Conservation (phyloP, 2,329 filamentous ascomycete species). For the Epichloe aotearoae region DNA sequence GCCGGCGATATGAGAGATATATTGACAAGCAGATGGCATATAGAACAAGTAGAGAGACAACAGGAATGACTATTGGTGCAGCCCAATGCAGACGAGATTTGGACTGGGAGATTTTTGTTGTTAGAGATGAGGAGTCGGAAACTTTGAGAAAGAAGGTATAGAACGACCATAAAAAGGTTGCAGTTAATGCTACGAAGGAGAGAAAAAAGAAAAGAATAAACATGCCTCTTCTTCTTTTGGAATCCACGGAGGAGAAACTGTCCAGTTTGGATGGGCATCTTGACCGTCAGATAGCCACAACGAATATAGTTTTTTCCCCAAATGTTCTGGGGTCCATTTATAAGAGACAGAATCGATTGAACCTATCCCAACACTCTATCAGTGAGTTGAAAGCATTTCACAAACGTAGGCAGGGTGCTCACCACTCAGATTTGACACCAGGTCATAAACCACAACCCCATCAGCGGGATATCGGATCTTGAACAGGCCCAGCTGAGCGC, state of each 20-base stretch:
- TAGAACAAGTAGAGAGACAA: constrained; percentile 16
- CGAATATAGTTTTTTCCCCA: constrained; percentile 16
- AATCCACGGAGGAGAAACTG: constrained; percentile 20
- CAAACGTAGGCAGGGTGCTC: constrained; percentile 5
- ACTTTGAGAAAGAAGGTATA: too few relatives aligned
- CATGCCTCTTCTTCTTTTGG: constrained; percentile 13
- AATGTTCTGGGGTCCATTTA: constrained; percentile 16
- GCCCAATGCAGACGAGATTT: constrained; percentile 13
- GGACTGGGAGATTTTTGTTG: constrained; percentile 7
- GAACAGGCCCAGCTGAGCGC: constrained; percentile 17
- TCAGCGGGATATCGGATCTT: constrained; percentile 18
- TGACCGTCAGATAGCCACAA: constrained; percentile 16
- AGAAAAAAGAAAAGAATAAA: background rate
- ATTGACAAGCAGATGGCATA: constrained; percentile 16
- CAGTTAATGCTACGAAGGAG: background rate
- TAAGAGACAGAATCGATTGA: constrained; percentile 12
- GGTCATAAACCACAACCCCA: constrained; percentile 16
- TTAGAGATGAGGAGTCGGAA: background rate
- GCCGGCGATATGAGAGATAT: constrained; percentile 16
- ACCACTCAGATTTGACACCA: constrained; percentile 19
- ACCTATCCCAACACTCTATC: constrained; percentile 9
- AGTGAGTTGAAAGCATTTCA: constrained; percentile 4
- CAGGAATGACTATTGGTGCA: constrained; percentile 17
- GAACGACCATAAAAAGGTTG: background rate
- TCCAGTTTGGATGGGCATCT: constrained; percentile 14